phyloP scores from a whole-genome alignment of 2,329 filamentous ascomycete species.

The Penicillium capsulatum region DNA sequence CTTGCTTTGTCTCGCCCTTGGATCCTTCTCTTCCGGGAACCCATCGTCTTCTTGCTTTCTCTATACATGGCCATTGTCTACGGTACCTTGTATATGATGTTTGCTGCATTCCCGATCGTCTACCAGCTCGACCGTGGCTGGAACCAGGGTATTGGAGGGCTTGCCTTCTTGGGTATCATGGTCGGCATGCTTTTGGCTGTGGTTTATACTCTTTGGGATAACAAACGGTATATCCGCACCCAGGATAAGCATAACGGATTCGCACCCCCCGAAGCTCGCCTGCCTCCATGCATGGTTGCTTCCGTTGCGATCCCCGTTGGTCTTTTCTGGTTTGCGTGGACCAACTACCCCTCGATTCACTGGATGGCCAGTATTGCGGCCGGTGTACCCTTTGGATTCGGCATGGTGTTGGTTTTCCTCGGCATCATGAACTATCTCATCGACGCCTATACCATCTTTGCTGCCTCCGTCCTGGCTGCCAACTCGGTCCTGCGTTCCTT shows the following conservation, averaged over 20 bases:
- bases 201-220: conserved; percentile 22
- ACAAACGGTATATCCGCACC: conserved; percentile 22
- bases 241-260: conserved; percentile 19
- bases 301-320: conserved; percentile 25
- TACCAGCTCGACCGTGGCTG: conserved; percentile 28
- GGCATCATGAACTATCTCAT: conserved; percentile 28
- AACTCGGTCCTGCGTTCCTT: conserved; percentile 25
- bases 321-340: conserved; percentile 35
- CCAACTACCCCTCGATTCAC: conserved; percentile 26
- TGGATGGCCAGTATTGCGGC: conserved; percentile 24
- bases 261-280: conserved; percentile 27
- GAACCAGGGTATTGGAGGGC: conserved; percentile 26
- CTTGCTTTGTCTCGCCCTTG: conserved; percentile 27
- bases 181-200: conserved; percentile 29
- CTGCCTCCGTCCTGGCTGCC: conserved; percentile 24
- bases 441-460: conserved; percentile 27
- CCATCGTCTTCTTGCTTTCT: conserved; percentile 30
- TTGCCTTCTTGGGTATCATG: conserved; percentile 32
- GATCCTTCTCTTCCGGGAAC: conserved; percentile 30
- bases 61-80: conserved; percentile 31
- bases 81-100: conserved; percentile 31
- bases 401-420: conserved; percentile 25
- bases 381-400: conserved; percentile 25
- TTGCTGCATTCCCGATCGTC: conserved; percentile 30
- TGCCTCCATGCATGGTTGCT: conserved; percentile 26